phyloP scores from a whole-genome alignment of 192 early-diverging fungal species.

The Backusella parvicylindrica region DNA sequence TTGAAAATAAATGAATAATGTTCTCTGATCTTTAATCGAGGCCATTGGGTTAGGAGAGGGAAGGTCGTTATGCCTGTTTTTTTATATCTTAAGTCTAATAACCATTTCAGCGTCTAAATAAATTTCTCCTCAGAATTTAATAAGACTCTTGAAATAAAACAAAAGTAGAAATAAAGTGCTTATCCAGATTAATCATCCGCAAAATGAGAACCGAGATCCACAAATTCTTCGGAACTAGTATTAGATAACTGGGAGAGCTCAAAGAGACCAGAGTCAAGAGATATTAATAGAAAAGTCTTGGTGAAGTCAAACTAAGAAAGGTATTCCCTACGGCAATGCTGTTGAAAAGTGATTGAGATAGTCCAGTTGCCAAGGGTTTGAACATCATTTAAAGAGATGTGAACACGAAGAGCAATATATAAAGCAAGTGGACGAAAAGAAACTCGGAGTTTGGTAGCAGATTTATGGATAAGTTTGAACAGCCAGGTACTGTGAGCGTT shows the following conservation, averaged over 20 bases:
- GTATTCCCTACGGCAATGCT: neutral
- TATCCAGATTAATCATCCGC: neutral
- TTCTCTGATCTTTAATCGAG: too few species aligned
- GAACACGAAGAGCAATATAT: neutral
- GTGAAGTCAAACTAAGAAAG: neutral
- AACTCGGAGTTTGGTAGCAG: neutral
- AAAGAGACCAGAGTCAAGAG: neutral
- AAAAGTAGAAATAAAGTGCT: neutral
- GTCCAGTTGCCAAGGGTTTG: conserved; percentile 8
- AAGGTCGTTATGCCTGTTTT: too few species aligned
- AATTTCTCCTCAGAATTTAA: too few species aligned
- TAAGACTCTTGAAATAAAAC: too few species aligned
- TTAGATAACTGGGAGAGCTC: neutral
- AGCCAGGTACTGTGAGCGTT: neutral
- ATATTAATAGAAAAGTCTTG: neutral
- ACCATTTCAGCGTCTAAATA: too few species aligned
- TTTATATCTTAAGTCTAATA: too few species aligned
- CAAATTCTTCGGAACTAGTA: neutral
- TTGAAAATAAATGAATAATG: too few species aligned
- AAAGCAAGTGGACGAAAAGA: neutral
- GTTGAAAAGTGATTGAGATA: neutral
- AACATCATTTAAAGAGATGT: neutral
- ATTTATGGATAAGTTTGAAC: neutral
- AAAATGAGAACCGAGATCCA: neutral
- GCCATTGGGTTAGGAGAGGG: too few species aligned